Evolutionary conservation across 148 eudicot genomes (phyloP).

Genomic region (Fagopyrum esculentum): DNA sequence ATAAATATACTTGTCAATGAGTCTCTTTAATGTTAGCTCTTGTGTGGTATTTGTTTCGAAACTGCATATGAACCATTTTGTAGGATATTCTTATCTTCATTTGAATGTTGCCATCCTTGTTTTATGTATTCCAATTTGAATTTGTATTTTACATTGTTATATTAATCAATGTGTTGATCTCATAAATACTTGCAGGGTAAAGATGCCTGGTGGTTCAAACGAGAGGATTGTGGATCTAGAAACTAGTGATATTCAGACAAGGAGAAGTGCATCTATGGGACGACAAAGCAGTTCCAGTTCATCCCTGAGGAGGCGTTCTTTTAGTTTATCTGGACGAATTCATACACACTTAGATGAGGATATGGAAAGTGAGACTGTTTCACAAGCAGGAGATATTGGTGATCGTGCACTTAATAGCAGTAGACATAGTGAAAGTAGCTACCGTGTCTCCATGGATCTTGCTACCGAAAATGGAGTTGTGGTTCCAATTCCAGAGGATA

Average conservation of each 20-base stretch:
- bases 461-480: slow-evolving; percentile 26
- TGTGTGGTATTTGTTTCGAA: neutral
- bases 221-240: slow-evolving; percentile 29
- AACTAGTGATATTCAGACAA: slow-evolving; percentile 23
- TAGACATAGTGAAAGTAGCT: slow-evolving; percentile 34
- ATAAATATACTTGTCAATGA: neutral
- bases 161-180: neutral
- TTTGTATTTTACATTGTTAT: neutral
- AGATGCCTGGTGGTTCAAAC: slow-evolving; percentile 13
- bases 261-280: slow-evolving; percentile 26
- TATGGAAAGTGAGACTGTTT: slow-evolving; percentile 46
- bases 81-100: neutral
- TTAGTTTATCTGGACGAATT: slow-evolving; percentile 23
- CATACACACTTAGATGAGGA: slow-evolving; percentile 30
- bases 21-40: neutral
- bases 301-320: slow-evolving; percentile 41
- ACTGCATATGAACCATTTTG: neutral
- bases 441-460: slow-evolving; percentile 26
- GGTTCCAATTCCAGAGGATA: slow-evolving; percentile 36
- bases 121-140: neutral
- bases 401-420: slow-evolving; percentile 48
- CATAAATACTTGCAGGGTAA: neutral
- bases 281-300: slow-evolving; percentile 34
- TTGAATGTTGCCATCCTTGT: neutral
- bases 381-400: slow-evolving; percentile 81